Percentiles rank a stretch among this genome's conserved stretches.
Conservation (phyloP, 2,329 filamentous ascomycete species). For the Epichloe brachyelytri region DNA sequence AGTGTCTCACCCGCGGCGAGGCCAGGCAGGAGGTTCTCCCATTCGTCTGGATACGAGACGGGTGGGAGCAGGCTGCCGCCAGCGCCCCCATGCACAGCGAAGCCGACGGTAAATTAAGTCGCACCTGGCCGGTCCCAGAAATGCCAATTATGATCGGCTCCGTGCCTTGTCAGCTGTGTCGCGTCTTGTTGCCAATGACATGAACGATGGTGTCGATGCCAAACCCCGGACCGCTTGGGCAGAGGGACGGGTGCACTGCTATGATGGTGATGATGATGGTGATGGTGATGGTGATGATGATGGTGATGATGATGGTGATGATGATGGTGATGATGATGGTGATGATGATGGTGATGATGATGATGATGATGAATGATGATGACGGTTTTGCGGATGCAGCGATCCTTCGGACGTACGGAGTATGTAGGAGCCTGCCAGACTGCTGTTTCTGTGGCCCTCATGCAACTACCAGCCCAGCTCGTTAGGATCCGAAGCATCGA, state of each 20-base stretch:
- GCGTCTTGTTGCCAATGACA: background rate
- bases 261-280: background rate
- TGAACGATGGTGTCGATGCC: background rate
- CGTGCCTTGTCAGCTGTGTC: background rate
- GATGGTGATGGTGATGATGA: background rate
- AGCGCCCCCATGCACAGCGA: background rate
- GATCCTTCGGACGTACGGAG: background rate
- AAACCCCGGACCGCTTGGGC: constrained; percentile 1
- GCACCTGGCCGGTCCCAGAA: background rate
- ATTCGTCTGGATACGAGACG: constrained; percentile 4
- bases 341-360: background rate
- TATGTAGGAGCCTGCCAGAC: background rate
- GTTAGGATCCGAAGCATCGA: background rate
- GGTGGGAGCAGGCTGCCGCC: constrained; percentile 1
- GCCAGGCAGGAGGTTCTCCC: constrained; percentile 3
- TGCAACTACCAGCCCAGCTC: background rate
- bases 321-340: background rate
- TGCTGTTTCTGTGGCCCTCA: background rate
- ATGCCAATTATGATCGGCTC: background rate
- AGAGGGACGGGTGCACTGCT: background rate
- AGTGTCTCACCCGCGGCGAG: background rate
- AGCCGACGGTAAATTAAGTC: constrained; percentile 2
- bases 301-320: background rate
- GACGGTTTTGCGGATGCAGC: background rate
- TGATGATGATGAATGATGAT: background rate